Conservation (phyloP, 495 filamentous ascomycete genomes). For the Beverwykella pulmonaria region DNA sequence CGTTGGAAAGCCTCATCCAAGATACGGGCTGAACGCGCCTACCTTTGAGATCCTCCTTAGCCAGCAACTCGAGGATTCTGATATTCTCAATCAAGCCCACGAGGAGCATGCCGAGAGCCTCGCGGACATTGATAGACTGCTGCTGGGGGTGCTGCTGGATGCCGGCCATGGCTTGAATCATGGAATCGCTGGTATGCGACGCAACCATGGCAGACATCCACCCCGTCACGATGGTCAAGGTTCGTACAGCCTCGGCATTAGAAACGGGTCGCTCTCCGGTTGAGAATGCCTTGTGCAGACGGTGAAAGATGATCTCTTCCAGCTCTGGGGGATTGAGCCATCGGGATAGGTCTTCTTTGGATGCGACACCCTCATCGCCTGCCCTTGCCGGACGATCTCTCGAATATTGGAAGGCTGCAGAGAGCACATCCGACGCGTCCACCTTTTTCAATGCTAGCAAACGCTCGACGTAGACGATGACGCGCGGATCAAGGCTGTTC, state of each 20-base stretch:
- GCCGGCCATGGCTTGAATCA: constrained; percentile 44
- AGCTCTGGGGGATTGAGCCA: constrained; percentile 45
- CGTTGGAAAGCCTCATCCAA: neutral
- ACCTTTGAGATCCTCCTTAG: constrained; percentile 52
- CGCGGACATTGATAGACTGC: constrained; percentile 56
- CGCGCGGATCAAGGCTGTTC: constrained; percentile 63
- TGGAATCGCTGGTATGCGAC: constrained; percentile 38
- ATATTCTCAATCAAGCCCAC: constrained; percentile 55
- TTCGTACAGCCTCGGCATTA: constrained; percentile 38
- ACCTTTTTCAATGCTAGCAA: constrained; percentile 59
- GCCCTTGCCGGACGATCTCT: constrained; percentile 46
- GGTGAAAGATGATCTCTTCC: constrained; percentile 57
- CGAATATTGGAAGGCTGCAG: constrained; percentile 63
- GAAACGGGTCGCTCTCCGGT: constrained; percentile 43
- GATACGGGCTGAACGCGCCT: constrained; percentile 4
- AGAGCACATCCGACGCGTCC: constrained; percentile 59
- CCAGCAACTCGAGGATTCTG: constrained; percentile 51
- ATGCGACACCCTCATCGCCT: constrained; percentile 6
- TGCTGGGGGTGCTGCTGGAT: constrained; percentile 45
- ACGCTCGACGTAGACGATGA: constrained; percentile 64
- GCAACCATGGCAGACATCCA: constrained; percentile 48
- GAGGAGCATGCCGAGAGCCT: constrained; percentile 58
- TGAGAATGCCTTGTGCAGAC: constrained; percentile 52
- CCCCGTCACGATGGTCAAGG: constrained; percentile 39
- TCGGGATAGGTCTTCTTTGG: constrained; percentile 24